phyloP scores from a whole-genome alignment of 345 rosid genomes.

The Tarenaya hassleriana region DNA sequence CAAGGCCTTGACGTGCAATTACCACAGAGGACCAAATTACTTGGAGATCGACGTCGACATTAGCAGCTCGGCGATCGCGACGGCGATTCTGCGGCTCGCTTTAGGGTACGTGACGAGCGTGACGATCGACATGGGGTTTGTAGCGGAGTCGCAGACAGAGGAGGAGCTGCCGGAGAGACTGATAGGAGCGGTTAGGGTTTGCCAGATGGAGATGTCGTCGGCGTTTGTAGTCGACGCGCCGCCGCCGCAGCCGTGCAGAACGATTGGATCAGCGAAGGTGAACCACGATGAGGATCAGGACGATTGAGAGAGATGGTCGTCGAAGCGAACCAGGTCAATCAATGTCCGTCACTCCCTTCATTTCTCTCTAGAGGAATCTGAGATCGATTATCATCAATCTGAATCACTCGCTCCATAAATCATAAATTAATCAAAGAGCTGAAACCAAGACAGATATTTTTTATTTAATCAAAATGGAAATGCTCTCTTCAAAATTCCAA shows the following conservation, averaged over 20 bases:
- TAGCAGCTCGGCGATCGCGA: conserved; percentile 51
- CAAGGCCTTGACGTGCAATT: conserved; percentile 51
- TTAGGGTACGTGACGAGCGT: conserved; percentile 48
- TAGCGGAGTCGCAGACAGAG: conserved; percentile 61
- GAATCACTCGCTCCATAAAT: too few species aligned
- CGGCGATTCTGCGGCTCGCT: conserved; percentile 42
- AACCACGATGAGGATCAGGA: conserved; percentile 38
- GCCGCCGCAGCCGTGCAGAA: conserved; percentile 22
- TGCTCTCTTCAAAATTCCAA: too few species aligned
- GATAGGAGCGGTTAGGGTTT: conserved; percentile 62
- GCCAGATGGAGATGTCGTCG: conserved; percentile 69
- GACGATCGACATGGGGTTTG: conserved; percentile 62
- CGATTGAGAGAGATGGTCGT: neutral
- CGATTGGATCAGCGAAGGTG: conserved; percentile 38
- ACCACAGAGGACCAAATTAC: conserved; percentile 65
- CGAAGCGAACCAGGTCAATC: too few species aligned
- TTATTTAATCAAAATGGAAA: too few species aligned
- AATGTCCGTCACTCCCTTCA: too few species aligned
- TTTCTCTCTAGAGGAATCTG: too few species aligned
- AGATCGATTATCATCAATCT: too few species aligned
- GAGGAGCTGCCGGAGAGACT: conserved; percentile 78
- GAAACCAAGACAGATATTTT: too few species aligned
- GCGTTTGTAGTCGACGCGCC: conserved; percentile 39
- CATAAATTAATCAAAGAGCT: too few species aligned
- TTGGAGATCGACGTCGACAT: conserved; percentile 72